A percentile compares a stretch with the other conserved stretches of the same genome.
Conservation (phyloP, 2,329 filamentous ascomycete species). For the Aureobasidium leucospermi region DNA sequence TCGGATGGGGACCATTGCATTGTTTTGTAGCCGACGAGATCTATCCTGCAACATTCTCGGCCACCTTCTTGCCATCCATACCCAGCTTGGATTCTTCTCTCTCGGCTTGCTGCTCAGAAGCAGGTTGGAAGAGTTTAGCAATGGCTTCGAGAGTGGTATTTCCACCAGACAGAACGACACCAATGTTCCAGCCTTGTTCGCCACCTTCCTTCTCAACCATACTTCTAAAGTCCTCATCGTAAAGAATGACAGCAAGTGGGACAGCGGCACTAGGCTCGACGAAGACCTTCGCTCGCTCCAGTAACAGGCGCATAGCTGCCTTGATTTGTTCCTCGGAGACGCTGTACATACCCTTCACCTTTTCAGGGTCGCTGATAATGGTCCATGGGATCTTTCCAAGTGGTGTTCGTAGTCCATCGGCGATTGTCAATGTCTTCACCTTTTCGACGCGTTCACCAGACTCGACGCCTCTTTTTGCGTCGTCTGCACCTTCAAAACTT, state of each 20-base stretch:
- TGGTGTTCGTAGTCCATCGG: constrained; percentile 80
- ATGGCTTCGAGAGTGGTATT: constrained; percentile 59
- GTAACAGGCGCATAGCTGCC: constrained; percentile 65
- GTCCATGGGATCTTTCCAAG: constrained; percentile 70
- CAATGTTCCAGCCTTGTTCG: constrained; percentile 64
- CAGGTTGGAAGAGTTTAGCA: constrained; percentile 43
- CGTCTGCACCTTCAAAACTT: constrained; percentile 72
- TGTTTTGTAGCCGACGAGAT: no score
- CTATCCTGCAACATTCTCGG: constrained; percentile 42
- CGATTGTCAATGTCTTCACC: constrained; percentile 74
- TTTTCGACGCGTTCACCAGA: constrained; percentile 55
- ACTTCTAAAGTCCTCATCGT: constrained; percentile 72
- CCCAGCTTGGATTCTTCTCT: constrained; percentile 35
- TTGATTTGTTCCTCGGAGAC: constrained; percentile 79
- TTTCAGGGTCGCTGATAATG: constrained; percentile 63
- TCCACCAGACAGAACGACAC: constrained; percentile 55
- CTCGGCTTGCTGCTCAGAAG: constrained; percentile 25
- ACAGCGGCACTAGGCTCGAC: constrained; percentile 85
- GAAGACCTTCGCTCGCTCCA: constrained; percentile 84
- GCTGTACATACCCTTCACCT: constrained; percentile 63
- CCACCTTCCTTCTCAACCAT: constrained; percentile 65
- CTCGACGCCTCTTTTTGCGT: constrained; percentile 64
- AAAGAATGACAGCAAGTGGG: constrained; percentile 73
- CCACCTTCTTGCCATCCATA: constrained; percentile 33
- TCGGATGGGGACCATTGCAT: no score